Base-by-base conservation (phyloP, 768 basidiomycete genomes). In the Trametes villosa region DNA sequence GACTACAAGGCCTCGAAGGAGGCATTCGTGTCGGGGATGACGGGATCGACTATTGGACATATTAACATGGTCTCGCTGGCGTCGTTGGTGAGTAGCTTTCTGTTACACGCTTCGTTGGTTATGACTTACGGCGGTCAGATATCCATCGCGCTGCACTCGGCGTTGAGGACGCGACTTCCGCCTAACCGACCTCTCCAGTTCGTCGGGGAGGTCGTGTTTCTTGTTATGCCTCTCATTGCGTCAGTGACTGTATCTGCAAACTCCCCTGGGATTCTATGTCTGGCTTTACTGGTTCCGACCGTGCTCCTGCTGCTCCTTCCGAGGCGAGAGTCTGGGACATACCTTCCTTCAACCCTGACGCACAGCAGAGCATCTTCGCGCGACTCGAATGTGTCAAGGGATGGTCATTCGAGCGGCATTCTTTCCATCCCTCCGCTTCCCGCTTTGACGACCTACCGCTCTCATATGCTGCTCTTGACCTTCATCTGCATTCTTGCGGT, bases 401-500 rank as follows among this genome's bases (percentile, higher is more conserved):
- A 58, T 29, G 30, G 53, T 18, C n/a, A n/a, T n/a, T n/a, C n/a
- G n/a, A n/a, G n/a, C n/a, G n/a, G n/a, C n/a, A n/a, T 31, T 29
- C 52, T 49, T 31, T 38, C n/a, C n/a, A 60, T 70, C 29, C 64
- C 77, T n/a, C 81, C 80, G 2, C 75, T 94, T 45, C 85, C 93
- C 0, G 88, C 93, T 40, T 72, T 99, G 57, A 92, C 94, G 12
- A 84, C 88, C 0, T 98, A 96, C 71, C 80, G 97, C 45, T 87
- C 95, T 3, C 92, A 97, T 70, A 96, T 98, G 95, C 89, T 98
- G 83, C 77, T 97, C 20, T 86, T 98, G 82, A 98, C 97, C 0
- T 74, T 90, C 34, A 81, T 96, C 42, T 88, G 88, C 22, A 98
- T 99, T 61, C 85, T 98, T 13, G 96, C 96, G 0, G 96, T 98